Evolutionary conservation across 345 rosid species (phyloP), one percentile per base, ranked within the genome.

Genomic region (Salix koriyanagi): DNA sequence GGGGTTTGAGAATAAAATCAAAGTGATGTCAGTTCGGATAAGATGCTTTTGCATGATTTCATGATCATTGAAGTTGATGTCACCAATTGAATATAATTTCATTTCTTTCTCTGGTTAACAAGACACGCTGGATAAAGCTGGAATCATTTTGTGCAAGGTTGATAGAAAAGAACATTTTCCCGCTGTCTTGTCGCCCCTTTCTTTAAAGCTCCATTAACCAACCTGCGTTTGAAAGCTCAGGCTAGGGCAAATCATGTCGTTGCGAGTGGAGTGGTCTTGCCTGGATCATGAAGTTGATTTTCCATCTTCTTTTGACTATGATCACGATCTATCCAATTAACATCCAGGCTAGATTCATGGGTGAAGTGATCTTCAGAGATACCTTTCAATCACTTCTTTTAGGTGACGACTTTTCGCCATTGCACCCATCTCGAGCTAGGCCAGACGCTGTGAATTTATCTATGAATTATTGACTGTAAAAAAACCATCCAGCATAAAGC

Each of bases 401-500:
- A 9, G 1, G 4, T 13, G 5, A 44, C 4, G 4, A 44, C 16
- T 44, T 13, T 44, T 44, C 13, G 16, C 3, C 13, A 13, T 2
- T 41, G 11, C 13, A 9, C 2, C 13, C 44, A 32, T 0, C 34
- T 32, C 5, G 34, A 32, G 34, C 34, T 5, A 32, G 34, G 34
- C 34, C 34, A 4, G 5, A 32, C 34, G 15, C 48, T 39, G 12
- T 42, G 48, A 42, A 2, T 42, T 42, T 39, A 39, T 39, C 42
- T 1, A 8, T 39, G 42, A 1, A 39, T 39, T 39, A 39, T 39
- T 39, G 10, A 39, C 1, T 39, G 42, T 39, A 39, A 39, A 28
- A 60, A 52, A 80, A 67, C 32, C 26, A 79, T 83, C 56, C 13
- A 30, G 65, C 32, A 69, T n/a, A 72, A 50, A 16, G 37, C 30